Conservation (phyloP, 2,329 filamentous ascomycete genomes). For the Leptosphaerulina australis region DNA sequence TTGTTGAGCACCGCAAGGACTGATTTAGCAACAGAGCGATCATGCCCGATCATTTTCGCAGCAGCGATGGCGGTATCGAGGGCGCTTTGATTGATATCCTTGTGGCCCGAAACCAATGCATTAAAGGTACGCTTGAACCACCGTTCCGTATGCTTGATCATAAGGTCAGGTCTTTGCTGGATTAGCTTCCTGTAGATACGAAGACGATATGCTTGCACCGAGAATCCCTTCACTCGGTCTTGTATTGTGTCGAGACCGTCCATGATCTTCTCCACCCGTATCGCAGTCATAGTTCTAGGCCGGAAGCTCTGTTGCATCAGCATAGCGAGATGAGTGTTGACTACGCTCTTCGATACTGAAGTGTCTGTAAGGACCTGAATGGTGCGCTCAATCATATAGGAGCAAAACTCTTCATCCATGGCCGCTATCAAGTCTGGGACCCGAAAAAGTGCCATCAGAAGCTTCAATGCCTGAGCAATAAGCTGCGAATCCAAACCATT, state of each 20-base stretch:
- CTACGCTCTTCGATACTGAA: slow-evolving; percentile 73
- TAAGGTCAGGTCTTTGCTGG: slow-evolving; percentile 70
- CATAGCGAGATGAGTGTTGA: slow-evolving; percentile 79
- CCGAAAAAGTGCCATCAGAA: slow-evolving; percentile 78
- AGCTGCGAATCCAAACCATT: slow-evolving; percentile 69
- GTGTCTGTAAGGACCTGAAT: slow-evolving; percentile 74
- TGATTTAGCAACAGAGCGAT: slow-evolving; percentile 69
- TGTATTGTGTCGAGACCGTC: slow-evolving; percentile 74
- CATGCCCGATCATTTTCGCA: slow-evolving; percentile 70
- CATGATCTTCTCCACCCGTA: slow-evolving; percentile 74
- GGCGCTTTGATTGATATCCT: slow-evolving; percentile 76
- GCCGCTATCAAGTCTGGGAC: slow-evolving; percentile 72
- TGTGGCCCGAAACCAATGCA: slow-evolving; percentile 78
- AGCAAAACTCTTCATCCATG: slow-evolving; percentile 77
- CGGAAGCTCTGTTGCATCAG: slow-evolving; percentile 81
- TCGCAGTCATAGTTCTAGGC: slow-evolving; percentile 72
- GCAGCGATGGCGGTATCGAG: slow-evolving; percentile 76
- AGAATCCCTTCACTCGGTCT: slow-evolving; percentile 76
- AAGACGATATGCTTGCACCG: slow-evolving; percentile 76
- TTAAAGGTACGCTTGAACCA: slow-evolving; percentile 86
- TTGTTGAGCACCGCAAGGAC: slow-evolving; percentile 67
- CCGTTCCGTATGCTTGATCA: slow-evolving; percentile 70
- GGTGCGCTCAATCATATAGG: slow-evolving; percentile 80
- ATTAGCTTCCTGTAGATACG: slow-evolving; percentile 80
- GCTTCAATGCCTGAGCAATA: slow-evolving; percentile 75